Base-by-base conservation (phyloP, 108 stramenopile genomes). In the Pseudonitzschia delicatissima region DNA sequence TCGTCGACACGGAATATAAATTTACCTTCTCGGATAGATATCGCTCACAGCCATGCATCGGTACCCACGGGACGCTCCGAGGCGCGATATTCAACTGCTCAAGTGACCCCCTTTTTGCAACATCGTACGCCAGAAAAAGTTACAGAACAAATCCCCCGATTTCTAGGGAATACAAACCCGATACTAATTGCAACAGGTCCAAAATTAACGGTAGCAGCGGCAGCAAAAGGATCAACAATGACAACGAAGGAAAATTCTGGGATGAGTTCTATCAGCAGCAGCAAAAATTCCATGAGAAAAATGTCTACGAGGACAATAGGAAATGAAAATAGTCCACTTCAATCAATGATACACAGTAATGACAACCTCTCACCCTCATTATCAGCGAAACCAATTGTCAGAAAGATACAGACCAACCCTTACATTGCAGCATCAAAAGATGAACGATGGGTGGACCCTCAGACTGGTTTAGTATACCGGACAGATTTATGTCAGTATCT, bases 401-500 rank as follows among this genome's bases (percentile, higher is more conserved):
- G 45, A 45, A 68, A 82, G 25, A 89, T 92, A 76, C 86, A 81
- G 37, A 55, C 71, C 9, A 85, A 92, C 67, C 91, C 87, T 0
- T 92, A 92, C 61, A 81, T 89, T 77, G 72, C 71, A 32, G 73
- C 84, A 9, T 82, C 86, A 25, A 76, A 84, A 28, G 69, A 92
- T 58, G 82, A 85, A 64, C 69, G 83, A 4, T 93, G 87, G 87
- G 73, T 70, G 9, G 92, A 93, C 64, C 84, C 84, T 27, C 53
- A 75, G 37, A 93, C 88, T 15, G 87, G 83, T 7, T 68, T 93
- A 42, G 76, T 81, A 20, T 93, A 78, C 73, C 75, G 70, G 2
- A 90, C 88, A 1, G 92, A 93, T 82, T 61, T 93, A 4, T 77
- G 82, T 34, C 42, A 52, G 28, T 90, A 93, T 61, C 63, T 92